A percentile compares a stretch with the other conserved stretches of the same genome.
Evolutionary conservation across 2,329 filamentous ascomycete genomes (phyloP).

Genomic region (Canariomyces notabilis): DNA sequence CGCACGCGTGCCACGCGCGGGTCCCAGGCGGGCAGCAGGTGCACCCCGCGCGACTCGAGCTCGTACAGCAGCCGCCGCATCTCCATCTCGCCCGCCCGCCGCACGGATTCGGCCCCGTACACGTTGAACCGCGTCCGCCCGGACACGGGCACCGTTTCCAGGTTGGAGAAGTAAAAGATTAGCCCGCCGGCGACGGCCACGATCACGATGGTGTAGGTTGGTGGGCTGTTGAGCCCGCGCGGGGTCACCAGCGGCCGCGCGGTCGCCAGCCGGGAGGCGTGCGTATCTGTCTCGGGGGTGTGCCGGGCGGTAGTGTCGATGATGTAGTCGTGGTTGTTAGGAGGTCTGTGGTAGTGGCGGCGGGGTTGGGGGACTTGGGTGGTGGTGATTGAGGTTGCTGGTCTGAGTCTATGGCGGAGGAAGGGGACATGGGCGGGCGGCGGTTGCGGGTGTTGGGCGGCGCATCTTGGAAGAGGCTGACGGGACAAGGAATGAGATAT

Average conservation of each 20-base stretch:
- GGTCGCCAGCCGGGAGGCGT: constrained; percentile 19
- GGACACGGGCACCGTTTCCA: constrained; percentile 68
- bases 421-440: too few relatives aligned
- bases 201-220: constrained; percentile 37
- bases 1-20: constrained; percentile 48
- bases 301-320: constrained; percentile 6
- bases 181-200: constrained; percentile 41
- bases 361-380: neutral
- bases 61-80: constrained; percentile 54
- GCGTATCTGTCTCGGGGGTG: too few relatives aligned
- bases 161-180: constrained; percentile 61
- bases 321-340: neutral
- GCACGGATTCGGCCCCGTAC: constrained; percentile 51
- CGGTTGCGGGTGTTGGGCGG: too few relatives aligned
- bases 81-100: constrained; percentile 46
- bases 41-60: constrained; percentile 45
- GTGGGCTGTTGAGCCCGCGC: constrained; percentile 31
- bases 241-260: constrained; percentile 37
- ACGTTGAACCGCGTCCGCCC: constrained; percentile 71
- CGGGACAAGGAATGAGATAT: neutral
- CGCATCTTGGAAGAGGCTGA: neutral
- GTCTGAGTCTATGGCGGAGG: neutral
- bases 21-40: constrained; percentile 57
- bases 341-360: neutral
- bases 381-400: neutral